Conservation (phyloP, 164 flowering plant genomes). For the Litsea cubeba region DNA sequence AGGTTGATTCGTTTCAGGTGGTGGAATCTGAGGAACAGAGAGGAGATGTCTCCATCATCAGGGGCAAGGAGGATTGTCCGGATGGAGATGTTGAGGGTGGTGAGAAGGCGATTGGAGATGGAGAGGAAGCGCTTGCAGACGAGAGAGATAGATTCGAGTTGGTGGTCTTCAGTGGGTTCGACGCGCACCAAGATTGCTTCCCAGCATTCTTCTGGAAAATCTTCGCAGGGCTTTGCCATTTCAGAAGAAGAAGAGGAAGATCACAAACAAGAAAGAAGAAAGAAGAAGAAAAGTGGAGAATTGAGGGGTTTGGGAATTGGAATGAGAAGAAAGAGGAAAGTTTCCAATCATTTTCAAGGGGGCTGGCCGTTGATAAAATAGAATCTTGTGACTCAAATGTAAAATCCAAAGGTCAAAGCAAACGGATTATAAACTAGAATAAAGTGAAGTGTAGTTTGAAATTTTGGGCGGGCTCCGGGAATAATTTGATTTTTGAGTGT, state of each 20-base stretch:
- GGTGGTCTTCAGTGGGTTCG: not conserved
- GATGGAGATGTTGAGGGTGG: slow-evolving; percentile 27
- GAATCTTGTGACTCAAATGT: too few relatives aligned
- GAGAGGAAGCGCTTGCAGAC: slow-evolving; percentile 45
- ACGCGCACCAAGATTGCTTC: slow-evolving; percentile 29
- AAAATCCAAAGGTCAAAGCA: too few relatives aligned
- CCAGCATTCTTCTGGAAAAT: slow-evolving; percentile 59
- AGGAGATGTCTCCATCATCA: slow-evolving; percentile 6
- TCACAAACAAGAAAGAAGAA: not conserved
- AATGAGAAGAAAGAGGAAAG: not conserved
- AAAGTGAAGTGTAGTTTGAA: too few relatives aligned
- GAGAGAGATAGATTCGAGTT: slow-evolving; percentile 40
- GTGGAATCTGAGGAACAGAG: slow-evolving; percentile 35
- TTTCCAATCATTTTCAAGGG: not conserved
- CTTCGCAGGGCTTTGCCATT: slow-evolving; percentile 15
- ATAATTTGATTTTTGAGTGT: too few relatives aligned
- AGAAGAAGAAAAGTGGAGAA: not conserved
- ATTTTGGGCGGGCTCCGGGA: too few relatives aligned
- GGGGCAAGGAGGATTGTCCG: slow-evolving; percentile 17
- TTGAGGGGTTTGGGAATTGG: not conserved
- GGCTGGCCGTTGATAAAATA: not conserved
- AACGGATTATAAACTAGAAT: too few relatives aligned
- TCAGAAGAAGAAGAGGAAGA: not conserved
- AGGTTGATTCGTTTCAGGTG: slow-evolving; percentile 31
- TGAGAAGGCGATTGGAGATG: slow-evolving; percentile 40